Evolutionary conservation across 345 rosid genomes (phyloP).

Genomic region (Sisymbrium altissimum): DNA sequence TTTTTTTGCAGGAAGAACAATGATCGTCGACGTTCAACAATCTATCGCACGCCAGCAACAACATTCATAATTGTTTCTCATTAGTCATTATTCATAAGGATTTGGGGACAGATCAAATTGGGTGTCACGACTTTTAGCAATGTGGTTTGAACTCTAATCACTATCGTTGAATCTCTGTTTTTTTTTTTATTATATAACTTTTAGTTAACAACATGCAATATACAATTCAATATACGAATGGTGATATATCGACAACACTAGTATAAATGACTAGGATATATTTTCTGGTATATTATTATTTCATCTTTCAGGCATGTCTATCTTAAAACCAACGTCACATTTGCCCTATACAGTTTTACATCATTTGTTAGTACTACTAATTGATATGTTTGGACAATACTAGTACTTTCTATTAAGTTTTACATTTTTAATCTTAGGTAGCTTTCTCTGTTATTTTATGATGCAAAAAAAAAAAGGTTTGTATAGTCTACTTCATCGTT

Average conservation of each 20-base stretch:
- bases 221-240: neutral
- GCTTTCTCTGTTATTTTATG: neutral
- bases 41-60: neutral
- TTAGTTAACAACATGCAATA: neutral
- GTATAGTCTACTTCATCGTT: neutral
- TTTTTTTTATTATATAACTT: neutral
- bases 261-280: neutral
- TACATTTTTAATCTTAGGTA: neutral
- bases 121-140: conserved; percentile 1
- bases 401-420: neutral
- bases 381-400: neutral
- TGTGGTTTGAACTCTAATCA: neutral
- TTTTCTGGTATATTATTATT: neutral
- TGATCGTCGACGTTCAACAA: neutral
- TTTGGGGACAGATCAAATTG: neutral
- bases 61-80: neutral
- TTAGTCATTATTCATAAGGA: neutral
- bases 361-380: neutral
- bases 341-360: neutral
- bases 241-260: neutral
- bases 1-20: neutral
- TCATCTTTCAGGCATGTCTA: neutral
- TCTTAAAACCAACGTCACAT: neutral
- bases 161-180: neutral
- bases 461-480: neutral